phyloP scores from a whole-genome alignment of 2,329 filamentous ascomycete genomes.

The Fusarium sp. region DNA sequence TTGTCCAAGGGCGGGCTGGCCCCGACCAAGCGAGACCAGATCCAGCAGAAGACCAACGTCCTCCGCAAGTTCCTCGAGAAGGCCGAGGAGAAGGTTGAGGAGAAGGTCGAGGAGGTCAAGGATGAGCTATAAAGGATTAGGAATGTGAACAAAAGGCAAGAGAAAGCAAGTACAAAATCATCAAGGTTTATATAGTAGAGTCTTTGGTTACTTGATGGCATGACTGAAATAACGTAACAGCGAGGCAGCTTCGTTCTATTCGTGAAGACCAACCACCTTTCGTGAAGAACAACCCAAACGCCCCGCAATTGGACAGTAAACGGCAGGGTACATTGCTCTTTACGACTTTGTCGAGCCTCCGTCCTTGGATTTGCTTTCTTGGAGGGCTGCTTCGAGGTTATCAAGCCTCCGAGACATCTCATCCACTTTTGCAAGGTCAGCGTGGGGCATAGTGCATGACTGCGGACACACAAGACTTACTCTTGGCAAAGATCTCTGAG shows the following conservation, averaged over 20 bases:
- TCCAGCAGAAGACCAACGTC: slow-evolving; percentile 88
- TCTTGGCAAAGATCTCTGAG: slow-evolving; percentile 88
- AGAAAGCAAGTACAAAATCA: slow-evolving; percentile 19
- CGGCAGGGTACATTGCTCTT: background rate
- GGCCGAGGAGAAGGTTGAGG: slow-evolving; percentile 63
- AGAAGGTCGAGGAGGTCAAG: slow-evolving; percentile 70
- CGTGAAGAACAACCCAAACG: slow-evolving; percentile 27
- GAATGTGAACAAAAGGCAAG: slow-evolving; percentile 9
- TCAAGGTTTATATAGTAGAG: slow-evolving; percentile 30
- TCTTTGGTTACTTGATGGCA: slow-evolving; percentile 33
- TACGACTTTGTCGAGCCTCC: slow-evolving; percentile 50
- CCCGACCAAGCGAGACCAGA: slow-evolving; percentile 87
- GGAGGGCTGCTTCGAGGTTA: slow-evolving; percentile 79
- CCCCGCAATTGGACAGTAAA: slow-evolving; percentile 3
- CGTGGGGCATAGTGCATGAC: background rate
- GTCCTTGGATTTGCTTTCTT: slow-evolving; percentile 63
- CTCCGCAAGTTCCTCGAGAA: slow-evolving; percentile 79
- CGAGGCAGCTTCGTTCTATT: slow-evolving; percentile 16
- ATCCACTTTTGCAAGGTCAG: slow-evolving; percentile 74
- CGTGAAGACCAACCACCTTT: slow-evolving; percentile 20
- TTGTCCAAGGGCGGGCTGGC: slow-evolving; percentile 88
- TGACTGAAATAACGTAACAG: slow-evolving; percentile 23
- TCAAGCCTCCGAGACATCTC: slow-evolving; percentile 91
- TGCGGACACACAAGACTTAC: slow-evolving; percentile 62
- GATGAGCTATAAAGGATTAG: slow-evolving; percentile 49